Percentiles rank a stretch among this genome's conserved stretches.
These are phyloP conservation scores for Psilocybe sp. DNA, from an alignment of 768 basidiomycete species.

Conservation along the genomic window DNA sequence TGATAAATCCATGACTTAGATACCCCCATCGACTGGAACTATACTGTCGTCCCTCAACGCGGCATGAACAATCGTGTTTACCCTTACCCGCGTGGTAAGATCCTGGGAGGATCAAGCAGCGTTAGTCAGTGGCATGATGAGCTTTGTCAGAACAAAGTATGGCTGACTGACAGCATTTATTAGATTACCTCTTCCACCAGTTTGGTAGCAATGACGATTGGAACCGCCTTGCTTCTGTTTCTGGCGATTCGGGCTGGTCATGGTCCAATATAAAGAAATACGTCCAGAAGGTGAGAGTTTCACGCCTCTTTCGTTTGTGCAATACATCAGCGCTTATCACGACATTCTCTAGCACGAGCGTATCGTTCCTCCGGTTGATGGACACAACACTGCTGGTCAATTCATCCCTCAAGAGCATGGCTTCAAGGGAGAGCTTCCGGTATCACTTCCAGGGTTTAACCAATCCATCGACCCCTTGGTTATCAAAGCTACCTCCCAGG, in stretches of 20 bases:
- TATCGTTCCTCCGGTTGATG: constrained; percentile 20
- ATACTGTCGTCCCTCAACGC: constrained; percentile 19
- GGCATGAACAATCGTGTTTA: constrained; percentile 19
- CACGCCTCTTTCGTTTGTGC: not conserved
- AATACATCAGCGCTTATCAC: constrained; percentile 5
- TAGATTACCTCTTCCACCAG: constrained; percentile 25
- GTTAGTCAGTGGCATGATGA: constrained; percentile 22
- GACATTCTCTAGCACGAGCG: constrained; percentile 6
- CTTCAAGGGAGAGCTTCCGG: constrained; percentile 19
- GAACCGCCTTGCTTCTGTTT: constrained; percentile 46
- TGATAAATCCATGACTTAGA: constrained; percentile 12
- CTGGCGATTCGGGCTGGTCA: constrained; percentile 48
- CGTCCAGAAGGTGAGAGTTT: constrained; percentile 20
- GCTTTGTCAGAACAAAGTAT: constrained; percentile 3
- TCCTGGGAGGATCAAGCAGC: constrained; percentile 26
- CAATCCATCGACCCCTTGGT: constrained; percentile 22
- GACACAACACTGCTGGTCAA: constrained; percentile 27
- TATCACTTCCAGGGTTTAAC: constrained; percentile 23
- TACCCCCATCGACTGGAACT: constrained; percentile 26
- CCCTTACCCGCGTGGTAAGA: constrained; percentile 21
- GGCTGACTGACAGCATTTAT: not conserved
- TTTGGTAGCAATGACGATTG: constrained; percentile 43
- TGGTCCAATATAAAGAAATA: constrained; percentile 30
- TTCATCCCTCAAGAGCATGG: constrained; percentile 29
- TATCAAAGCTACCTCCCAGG: constrained; percentile 23